A percentile compares a stretch with the other conserved stretches of the same genome.
These are phyloP conservation scores for Tuber microsphaerosporum DNA, from an alignment of 495 filamentous ascomycete species.

Conservation along the genomic window DNA sequence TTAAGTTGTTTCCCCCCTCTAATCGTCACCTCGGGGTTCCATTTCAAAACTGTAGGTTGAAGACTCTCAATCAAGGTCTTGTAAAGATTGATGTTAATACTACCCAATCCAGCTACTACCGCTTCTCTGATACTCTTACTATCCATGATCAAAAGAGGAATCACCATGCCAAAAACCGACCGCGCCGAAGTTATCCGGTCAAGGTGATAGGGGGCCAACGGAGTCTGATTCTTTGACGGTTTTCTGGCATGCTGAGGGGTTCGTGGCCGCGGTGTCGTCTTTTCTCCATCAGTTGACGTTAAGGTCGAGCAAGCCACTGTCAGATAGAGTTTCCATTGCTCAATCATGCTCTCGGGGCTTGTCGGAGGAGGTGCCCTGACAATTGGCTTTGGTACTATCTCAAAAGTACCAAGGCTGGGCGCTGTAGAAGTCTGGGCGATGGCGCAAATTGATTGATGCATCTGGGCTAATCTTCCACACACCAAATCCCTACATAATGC, in stretches of 20 bases:
- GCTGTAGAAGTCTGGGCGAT: conserved; percentile 67
- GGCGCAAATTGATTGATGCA: conserved; percentile 72
- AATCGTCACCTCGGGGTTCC: conserved; percentile 41
- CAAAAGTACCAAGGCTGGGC: conserved; percentile 54
- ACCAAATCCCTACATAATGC: conserved; percentile 84
- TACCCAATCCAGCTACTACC: conserved; percentile 84
- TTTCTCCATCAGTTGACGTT: conserved; percentile 68
- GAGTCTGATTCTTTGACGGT: conserved; percentile 56
- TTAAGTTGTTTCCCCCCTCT: conserved; percentile 56
- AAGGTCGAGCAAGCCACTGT: conserved; percentile 95
- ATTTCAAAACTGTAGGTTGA: conserved; percentile 62
- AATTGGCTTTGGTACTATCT: conserved; percentile 51
- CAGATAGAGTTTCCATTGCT: conserved; percentile 98
- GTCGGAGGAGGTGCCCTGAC: conserved; percentile 53
- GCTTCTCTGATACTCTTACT: conserved; percentile 74
- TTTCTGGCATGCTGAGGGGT: conserved; percentile 78
- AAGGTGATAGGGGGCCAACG: conserved; percentile 53
- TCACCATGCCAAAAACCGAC: conserved; percentile 80
- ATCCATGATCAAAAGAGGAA: conserved; percentile 72
- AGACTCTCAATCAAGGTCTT: conserved; percentile 83
- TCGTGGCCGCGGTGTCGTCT: conserved; percentile 45
- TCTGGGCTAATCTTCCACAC: conserved; percentile 81
- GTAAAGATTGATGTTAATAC: conserved; percentile 94
- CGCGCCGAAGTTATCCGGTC: conserved; percentile 84
- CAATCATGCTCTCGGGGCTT: conserved; percentile 78